A percentile compares a stretch with the other conserved stretches of the same genome.
Conservation (phyloP, 108 stramenopile genomes). For the Epipyxis sp. region DNA sequence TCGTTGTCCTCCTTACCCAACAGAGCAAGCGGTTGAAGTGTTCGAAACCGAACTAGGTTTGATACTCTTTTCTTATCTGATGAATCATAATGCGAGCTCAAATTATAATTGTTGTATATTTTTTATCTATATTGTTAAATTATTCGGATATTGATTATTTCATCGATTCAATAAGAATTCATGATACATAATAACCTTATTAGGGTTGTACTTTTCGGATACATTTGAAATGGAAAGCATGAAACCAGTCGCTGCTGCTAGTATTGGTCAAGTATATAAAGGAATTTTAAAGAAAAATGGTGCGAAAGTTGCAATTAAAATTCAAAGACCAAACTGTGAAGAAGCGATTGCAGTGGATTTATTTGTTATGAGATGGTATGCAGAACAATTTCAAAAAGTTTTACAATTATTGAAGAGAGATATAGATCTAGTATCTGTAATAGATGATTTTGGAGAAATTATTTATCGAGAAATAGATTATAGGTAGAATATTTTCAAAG, state of each 20-base stretch:
- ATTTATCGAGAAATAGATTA: constrained; percentile 95
- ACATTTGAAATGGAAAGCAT: constrained; percentile 79
- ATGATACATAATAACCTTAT: no score
- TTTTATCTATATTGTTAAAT: no score
- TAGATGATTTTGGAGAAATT: constrained; percentile 91
- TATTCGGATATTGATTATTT: no score
- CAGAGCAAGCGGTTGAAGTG: constrained; percentile 71
- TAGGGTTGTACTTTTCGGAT: constrained; percentile 58
- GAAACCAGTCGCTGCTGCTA: constrained; percentile 83
- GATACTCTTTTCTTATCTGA: not conserved
- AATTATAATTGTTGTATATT: no score
- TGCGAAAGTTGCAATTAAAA: constrained; percentile 82
- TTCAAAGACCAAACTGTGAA: constrained; percentile 88
- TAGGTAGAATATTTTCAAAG: constrained; percentile 86
- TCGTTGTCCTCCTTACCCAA: constrained; percentile 79
- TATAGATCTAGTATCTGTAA: constrained; percentile 78
- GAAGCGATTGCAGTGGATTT: constrained; percentile 86
- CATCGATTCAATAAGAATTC: no score
- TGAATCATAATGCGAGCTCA: no score
- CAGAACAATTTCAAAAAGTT: constrained; percentile 71
- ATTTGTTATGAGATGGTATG: constrained; percentile 87
- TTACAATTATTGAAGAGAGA: constrained; percentile 64
- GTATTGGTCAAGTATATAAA: constrained; percentile 81
- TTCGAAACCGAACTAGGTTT: constrained; percentile 72
- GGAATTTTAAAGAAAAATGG: constrained; percentile 76